phyloP scores from a whole-genome alignment of 257 asterid genomes.

The Solanum appendiculatum region DNA sequence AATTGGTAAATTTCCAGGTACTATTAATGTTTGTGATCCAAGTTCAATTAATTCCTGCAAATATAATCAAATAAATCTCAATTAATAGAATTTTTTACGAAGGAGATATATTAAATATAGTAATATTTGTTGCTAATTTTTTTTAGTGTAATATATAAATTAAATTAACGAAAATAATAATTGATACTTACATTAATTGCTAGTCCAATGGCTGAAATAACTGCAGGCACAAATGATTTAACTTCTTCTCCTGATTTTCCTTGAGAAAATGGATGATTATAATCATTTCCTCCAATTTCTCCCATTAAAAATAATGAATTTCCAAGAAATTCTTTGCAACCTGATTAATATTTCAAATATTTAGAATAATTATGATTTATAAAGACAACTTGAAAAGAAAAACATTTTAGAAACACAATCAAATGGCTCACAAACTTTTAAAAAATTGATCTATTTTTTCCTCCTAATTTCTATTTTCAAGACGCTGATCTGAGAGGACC shows the following conservation, averaged over 20 bases:
- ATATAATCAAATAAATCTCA: background rate
- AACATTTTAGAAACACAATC: background rate
- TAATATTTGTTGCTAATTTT: background rate
- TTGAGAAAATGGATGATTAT: constrained; percentile 5
- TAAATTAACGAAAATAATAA: background rate
- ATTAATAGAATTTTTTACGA: background rate
- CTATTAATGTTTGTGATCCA: constrained; percentile 1
- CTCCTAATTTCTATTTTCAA: too few relatives aligned
- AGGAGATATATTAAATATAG: too few relatives aligned
- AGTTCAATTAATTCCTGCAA: background rate
- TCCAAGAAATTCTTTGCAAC: background rate
- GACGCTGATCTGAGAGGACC: too few relatives aligned
- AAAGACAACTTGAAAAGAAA: background rate
- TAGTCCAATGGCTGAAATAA: background rate
- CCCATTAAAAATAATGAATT: constrained; percentile 9
- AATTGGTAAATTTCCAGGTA: constrained; percentile 1
- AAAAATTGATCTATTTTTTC: background rate
- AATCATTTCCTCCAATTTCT: constrained; percentile 30
- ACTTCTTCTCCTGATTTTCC: background rate
- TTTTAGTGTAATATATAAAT: background rate
- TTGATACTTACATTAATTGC: background rate
- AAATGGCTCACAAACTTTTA: too few relatives aligned
- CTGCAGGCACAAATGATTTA: background rate
- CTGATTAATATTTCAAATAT: background rate
- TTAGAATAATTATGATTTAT: background rate